These are phyloP conservation scores for Acacia acuminata DNA, from an alignment of 306 rosid species.

Conservation along the genomic window DNA sequence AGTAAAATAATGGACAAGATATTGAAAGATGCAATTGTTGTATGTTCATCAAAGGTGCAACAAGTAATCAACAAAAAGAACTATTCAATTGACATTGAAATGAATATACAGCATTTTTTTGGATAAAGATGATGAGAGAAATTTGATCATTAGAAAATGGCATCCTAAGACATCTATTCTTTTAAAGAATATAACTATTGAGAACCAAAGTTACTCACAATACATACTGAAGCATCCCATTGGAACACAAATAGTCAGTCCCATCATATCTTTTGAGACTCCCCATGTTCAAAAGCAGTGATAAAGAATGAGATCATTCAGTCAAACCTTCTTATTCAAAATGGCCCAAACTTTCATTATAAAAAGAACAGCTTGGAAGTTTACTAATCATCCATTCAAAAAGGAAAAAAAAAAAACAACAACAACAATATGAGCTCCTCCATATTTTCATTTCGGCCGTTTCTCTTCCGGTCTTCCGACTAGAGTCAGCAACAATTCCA, in stretches of 20 bases:
- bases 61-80: conserved; percentile 3
- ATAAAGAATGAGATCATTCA: conserved; percentile 6
- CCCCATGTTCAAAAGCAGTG: conserved; percentile 10
- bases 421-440: not conserved
- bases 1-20: not conserved
- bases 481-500: not conserved
- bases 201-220: not conserved
- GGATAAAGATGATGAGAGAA: not conserved
- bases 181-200: not conserved
- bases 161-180: not conserved
- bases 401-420: not conserved
- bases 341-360: not conserved
- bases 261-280: not conserved
- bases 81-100: conserved; percentile 4
- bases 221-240: conserved; percentile 8
- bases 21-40: not conserved
- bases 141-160: conserved; percentile 5
- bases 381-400: not conserved
- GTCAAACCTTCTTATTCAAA: conserved; percentile 7
- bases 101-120: not conserved
- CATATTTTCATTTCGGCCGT: not conserved
- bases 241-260: conserved; percentile 18
- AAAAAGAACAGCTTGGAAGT: not conserved
- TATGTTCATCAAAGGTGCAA: not conserved
- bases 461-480: not conserved